Evolutionary conservation across 352 stramenopile species (phyloP).

Genomic region (Aphanomyces astaci): DNA sequence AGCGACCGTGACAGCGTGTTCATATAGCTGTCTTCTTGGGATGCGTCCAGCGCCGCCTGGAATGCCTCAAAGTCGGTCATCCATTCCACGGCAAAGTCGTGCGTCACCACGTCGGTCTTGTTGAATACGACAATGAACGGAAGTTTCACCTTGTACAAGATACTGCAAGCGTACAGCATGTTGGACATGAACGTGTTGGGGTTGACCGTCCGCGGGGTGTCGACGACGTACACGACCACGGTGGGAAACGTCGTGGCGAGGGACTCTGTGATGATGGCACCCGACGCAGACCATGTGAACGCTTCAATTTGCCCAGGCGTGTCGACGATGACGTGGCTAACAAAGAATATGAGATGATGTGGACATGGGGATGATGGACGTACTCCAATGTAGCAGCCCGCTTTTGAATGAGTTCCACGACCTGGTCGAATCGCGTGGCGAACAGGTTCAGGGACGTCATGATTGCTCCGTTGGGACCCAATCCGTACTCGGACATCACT

Average conservation of each 20-base stretch:
- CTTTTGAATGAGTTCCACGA: constrained; percentile 91
- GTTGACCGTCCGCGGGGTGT: constrained; percentile 93
- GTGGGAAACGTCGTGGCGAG: constrained; percentile 96
- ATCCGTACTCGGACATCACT: constrained; percentile 96
- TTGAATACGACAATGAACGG: constrained; percentile 98
- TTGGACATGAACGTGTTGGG: constrained; percentile 99
- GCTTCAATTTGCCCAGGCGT: constrained; percentile 99
- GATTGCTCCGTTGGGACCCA: constrained; percentile 98
- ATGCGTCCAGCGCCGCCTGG: constrained; percentile 91
- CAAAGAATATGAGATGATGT: background rate
- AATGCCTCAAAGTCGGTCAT: constrained; percentile 99
- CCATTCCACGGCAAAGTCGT: constrained; percentile 95
- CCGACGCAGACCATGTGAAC: constrained; percentile 99
- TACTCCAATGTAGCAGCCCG: constrained; percentile 77
- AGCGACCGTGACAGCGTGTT: constrained; percentile 86
- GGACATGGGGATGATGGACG: constrained; percentile 83
- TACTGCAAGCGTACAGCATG: constrained; percentile 99
- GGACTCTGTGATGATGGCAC: constrained; percentile 96
- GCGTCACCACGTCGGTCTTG: constrained; percentile 94
- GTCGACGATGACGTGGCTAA: constrained; percentile 95
- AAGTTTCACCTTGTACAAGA: constrained; percentile 97
- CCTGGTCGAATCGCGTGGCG: constrained; percentile 99
- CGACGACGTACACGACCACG: constrained; percentile 96
- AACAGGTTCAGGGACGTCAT: constrained; percentile 99
- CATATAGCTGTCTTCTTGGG: constrained; percentile 89